Evolutionary conservation across 495 filamentous ascomycete species (phyloP).

Genomic region (Penicillium chermesinum): DNA sequence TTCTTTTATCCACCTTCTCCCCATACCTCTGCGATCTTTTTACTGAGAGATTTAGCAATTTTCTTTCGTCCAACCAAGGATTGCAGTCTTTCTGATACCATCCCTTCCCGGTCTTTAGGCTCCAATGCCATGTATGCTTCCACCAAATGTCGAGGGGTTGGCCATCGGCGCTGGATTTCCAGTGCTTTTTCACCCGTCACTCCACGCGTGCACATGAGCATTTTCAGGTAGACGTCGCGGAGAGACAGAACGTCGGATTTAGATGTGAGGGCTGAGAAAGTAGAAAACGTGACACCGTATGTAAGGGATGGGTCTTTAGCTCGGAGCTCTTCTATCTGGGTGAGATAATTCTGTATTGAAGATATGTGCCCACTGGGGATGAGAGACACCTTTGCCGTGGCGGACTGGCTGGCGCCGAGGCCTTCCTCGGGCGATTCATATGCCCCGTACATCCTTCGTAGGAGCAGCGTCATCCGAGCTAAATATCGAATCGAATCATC

Average conservation of each 20-base stretch:
- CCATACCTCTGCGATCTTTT: constrained; percentile 74
- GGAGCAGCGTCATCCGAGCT: constrained; percentile 64
- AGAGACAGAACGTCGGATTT: constrained; percentile 72
- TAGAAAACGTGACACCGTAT: constrained; percentile 65
- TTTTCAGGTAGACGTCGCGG: constrained; percentile 74
- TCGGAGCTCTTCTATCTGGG: constrained; percentile 53
- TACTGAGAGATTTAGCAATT: constrained; percentile 57
- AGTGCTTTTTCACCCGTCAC: constrained; percentile 78
- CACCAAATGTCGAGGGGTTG: constrained; percentile 64
- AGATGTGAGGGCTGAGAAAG: constrained; percentile 64
- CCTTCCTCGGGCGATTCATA: constrained; percentile 23
- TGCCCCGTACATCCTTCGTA: constrained; percentile 60
- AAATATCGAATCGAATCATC: constrained; percentile 81
- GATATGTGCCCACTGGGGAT: constrained; percentile 64
- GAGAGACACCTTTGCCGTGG: constrained; percentile 28
- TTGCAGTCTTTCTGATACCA: constrained; percentile 51
- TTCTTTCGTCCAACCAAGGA: constrained; percentile 63
- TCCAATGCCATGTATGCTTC: constrained; percentile 57
- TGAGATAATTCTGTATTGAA: constrained; percentile 62
- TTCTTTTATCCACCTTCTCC: constrained; percentile 29
- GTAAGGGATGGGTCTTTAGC: constrained; percentile 41
- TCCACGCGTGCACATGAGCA: constrained; percentile 79
- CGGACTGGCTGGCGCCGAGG: constrained; percentile 1
- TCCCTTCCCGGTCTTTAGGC: constrained; percentile 40
- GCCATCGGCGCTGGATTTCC: constrained; percentile 72